Evolutionary conservation across 352 stramenopile species (phyloP), one percentile per base, ranked within the genome.

Genomic region (Phytophthora parvispora): DNA sequence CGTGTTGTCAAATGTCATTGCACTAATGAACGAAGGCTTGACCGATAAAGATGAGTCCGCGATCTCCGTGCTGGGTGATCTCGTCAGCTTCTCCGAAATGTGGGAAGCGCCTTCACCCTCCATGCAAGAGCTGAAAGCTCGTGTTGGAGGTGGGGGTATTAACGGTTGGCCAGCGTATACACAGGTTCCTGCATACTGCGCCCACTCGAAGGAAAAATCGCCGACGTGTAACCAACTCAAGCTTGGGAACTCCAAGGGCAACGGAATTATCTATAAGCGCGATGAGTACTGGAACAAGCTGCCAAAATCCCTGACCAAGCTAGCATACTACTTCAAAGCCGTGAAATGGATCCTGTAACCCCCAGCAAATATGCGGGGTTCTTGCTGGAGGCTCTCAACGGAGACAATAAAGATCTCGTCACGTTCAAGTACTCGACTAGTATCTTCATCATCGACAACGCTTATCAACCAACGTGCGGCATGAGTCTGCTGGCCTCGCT

Each of bases 281-380:
- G 78, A 87, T 64, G 60, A 75, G 48, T 87, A 84, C 63, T 87
- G 70, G 64, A 83, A 85, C 67, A 52, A 72, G 56, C 68, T 2
- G 80, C 79, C 3, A 72, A 31, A 27, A 78, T 84, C 36, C 72
- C 77, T 5, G 55, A 24, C 1, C 55, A 69, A 9, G 59, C 74
- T 7, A 81, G 66, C 22, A 77, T 83, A 25, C 34, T 88, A 4
- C 42, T 88, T 18, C 15, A 86, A 34, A 75, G 69, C 51, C 60
- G 64, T 22, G 76, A 77, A 43, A 12, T 88, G 32, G 72, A 84
- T 22, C 65, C 74, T 5, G 65, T 77, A 54, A 80, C 69, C 10
- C 72, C 69, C 13, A 59, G 76, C 66, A 79, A 81, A 60, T 84
- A 80, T 38, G 80, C 74, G 20, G 52, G 75, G 47, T 65, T 61